Conservation (phyloP, 768 basidiomycete genomes). For the Phylloporus arenicola region DNA sequence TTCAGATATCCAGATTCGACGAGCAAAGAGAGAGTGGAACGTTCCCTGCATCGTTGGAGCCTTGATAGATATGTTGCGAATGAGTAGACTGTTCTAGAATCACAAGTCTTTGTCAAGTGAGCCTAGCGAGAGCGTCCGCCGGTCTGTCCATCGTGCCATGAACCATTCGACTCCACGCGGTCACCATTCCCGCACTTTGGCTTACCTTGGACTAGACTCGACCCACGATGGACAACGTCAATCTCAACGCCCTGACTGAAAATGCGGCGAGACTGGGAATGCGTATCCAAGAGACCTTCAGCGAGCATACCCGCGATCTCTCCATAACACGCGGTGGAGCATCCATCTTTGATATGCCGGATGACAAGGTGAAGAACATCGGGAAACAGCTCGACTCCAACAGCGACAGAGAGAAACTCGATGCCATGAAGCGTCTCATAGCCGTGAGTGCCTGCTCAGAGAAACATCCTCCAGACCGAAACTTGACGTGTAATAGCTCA, state of each 20-base stretch:
- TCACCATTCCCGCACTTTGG: neutral
- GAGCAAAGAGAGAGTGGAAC: conserved; percentile 91
- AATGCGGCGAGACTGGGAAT: conserved; percentile 80
- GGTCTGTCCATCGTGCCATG: neutral
- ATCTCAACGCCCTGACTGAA: conserved; percentile 50
- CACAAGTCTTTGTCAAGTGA: neutral
- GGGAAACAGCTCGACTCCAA: conserved; percentile 82
- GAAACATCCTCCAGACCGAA: neutral
- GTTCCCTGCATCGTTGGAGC: conserved; percentile 89
- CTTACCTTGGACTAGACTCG: conserved; percentile 1
- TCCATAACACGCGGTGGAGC: conserved; percentile 50
- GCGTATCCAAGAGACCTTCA: conserved; percentile 78
- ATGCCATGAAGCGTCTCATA: conserved; percentile 92
- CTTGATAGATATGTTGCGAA: conserved; percentile 35
- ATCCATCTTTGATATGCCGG: conserved; percentile 59
- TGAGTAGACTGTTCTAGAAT: conserved; percentile 8
- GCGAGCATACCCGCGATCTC: conserved; percentile 75
- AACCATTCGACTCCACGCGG: neutral
- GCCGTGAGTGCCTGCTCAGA: conserved; percentile 54
- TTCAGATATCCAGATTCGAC: conserved; percentile 82
- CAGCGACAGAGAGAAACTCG: conserved; percentile 85
- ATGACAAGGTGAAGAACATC: conserved; percentile 82
- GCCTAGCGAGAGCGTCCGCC: neutral
- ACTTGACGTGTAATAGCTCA: conserved; percentile 50
- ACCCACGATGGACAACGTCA: conserved; percentile 30